These are phyloP conservation scores for Ceratobasidium sp. DNA, from an alignment of 1,284 basidiomycete genomes.

Conservation along the genomic window DNA sequence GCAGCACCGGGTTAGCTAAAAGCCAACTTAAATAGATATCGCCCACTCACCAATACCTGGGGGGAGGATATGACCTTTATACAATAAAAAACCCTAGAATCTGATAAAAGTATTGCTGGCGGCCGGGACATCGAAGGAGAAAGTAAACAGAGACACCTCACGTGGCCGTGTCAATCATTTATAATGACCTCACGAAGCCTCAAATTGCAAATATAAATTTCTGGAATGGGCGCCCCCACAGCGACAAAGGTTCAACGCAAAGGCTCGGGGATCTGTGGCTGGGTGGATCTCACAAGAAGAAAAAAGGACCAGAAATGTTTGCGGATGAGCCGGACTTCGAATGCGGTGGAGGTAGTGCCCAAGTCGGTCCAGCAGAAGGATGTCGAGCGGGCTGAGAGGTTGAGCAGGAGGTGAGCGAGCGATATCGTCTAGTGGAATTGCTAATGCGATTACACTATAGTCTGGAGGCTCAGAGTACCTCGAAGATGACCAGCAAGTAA, in stretches of 20 bases:
- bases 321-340: conserved; percentile 58
- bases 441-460: conserved; percentile 43
- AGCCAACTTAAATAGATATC: neutral
- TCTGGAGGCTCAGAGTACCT: conserved; percentile 63
- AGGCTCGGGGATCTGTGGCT: conserved; percentile 64
- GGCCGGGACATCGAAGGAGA: neutral
- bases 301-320: conserved; percentile 55
- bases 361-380: conserved; percentile 70
- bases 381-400: conserved; percentile 61
- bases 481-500: conserved; percentile 79
- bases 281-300: conserved; percentile 56
- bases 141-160: neutral
- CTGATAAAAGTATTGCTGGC: conserved; percentile 15
- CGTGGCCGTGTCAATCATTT: neutral
- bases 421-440: neutral
- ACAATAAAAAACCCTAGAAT: conserved; percentile 3
- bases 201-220: conserved; percentile 28
- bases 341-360: conserved; percentile 53
- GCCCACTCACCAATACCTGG: conserved; percentile 7
- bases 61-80: conserved; percentile 5
- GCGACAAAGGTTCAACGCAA: conserved; percentile 59
- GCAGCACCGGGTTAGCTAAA: neutral
- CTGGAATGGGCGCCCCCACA: conserved; percentile 39
- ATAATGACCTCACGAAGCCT: neutral
- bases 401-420: conserved; percentile 64